Conservation (phyloP, 352 stramenopile species). For the Globisporangium emineosum region DNA sequence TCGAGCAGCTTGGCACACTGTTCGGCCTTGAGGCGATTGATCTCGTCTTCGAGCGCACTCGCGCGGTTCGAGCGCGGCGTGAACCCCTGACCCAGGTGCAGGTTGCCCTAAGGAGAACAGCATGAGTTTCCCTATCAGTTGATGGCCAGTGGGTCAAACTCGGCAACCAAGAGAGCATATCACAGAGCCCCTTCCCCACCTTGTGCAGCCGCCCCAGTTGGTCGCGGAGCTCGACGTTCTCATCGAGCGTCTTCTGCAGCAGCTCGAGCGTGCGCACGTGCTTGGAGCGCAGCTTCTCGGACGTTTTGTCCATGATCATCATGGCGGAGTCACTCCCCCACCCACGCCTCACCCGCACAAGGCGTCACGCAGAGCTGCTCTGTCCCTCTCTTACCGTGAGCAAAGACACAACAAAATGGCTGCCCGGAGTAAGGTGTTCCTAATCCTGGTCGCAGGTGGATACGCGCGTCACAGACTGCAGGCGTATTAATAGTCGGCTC, state of each 20-base stretch:
- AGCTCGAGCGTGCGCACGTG: constrained; percentile 77
- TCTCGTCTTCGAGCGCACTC: constrained; percentile 57
- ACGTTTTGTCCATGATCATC: constrained; percentile 60
- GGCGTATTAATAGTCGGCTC: no score
- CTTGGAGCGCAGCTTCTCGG: constrained; percentile 73
- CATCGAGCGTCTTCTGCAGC: constrained; percentile 75
- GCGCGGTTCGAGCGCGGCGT: constrained; percentile 34
- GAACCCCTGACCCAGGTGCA: constrained; percentile 40
- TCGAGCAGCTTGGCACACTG: constrained; percentile 34
- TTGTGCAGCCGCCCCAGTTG: constrained; percentile 42
- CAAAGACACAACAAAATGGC: no score
- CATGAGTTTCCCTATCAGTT: no score
- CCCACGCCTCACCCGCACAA: no score
- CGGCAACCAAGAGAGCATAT: neutral
- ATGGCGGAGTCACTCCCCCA: constrained; percentile 14
- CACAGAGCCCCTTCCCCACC: constrained; percentile 20
- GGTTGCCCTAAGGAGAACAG: constrained; percentile 36
- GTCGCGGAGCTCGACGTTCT: constrained; percentile 68
- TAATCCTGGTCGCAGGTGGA: no score
- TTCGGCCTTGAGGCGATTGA: constrained; percentile 48
- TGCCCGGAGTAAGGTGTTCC: no score
- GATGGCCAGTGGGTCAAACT: neutral
- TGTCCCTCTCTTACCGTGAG: no score
- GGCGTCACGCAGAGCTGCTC: no score
- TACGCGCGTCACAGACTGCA: no score